Base-by-base conservation (phyloP, 1,284 basidiomycete species). In the Puccinia sorghi region DNA sequence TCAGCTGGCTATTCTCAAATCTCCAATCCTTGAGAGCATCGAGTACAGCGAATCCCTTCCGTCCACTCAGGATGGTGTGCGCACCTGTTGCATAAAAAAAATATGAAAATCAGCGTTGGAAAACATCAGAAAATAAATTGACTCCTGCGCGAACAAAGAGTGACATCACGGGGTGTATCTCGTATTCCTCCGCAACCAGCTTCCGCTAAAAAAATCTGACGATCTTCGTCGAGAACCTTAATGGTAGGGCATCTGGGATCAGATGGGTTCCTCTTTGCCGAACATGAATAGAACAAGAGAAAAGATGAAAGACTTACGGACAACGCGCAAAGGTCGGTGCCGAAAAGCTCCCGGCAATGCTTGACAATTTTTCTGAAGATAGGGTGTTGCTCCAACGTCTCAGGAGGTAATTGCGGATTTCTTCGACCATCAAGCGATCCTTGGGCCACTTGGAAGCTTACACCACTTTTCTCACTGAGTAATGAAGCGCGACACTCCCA, bases 201-300 rank as follows among this genome's bases (percentile, higher is more conserved):
- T 66, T 71, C 69, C 3, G 82, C 83, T 43, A 84, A 80, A 81
- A 83, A 83, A 32, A 83, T 79, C 72, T 83, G 83, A 37, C 79
- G 74, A 17, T 83, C 81, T 27, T 82, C 82, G 70, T 83, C 81
- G 32, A 84, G 80, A 50, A 79, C 63, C 77, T 79, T 15, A 32
- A 56, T 11, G 1, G 7, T 22, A 54, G 32, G 37, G 41, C 37
- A 20, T 13, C 20, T 27, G 0, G 9, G 41, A 20, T 7, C 17
- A 11, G 27, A 63, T 64, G 22, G 46, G 41, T 39, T 13, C 7
- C 12, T 25, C 15, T 15, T 46, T 57, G 20, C 57, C 17, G n/a
- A 15, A 46, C 43, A 46, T 12, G 15, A n/a, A 52, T 2, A 2
- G 50, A 20, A 17, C 1, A 52, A 7, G 50, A 2, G 7, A 52